Evolutionary conservation across 805 yeast species (phyloP), one percentile per base, ranked within the genome.

Genomic region (Wickerhamiella azymoides): DNA sequence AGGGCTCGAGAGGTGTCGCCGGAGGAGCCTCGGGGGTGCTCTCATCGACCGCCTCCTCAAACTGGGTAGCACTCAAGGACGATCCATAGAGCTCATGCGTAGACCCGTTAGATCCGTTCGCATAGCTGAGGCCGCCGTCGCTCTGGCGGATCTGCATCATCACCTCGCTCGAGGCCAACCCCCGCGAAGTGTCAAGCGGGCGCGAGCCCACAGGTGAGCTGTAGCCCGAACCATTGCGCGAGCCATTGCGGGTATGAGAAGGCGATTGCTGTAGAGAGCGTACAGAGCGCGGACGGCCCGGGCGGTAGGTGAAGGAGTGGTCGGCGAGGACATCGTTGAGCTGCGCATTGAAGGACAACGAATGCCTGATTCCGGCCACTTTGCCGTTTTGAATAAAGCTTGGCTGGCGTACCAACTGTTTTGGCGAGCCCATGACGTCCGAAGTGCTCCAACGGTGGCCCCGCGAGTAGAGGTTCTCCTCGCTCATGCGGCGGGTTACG

Each of bases 231-330:
- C 32, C 18, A 18, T 10, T 41, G 16, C 35, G 35, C 5, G 44
- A 41, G 18, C 18, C 43, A 13, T n/a, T 39, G 39, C 41, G 30
- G 21, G 36, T 37, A 9, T 24, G 4, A 2, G 38, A 17, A 1
- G 48, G 48, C 25, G 48, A 45, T 2, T 19, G 35, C 14, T 38
- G 39, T 1, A 38, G 28, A 10, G 48, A 35, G 17, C 32, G 24
- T 11, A 30, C 25, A 28, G 43, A 40, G 30, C 40, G 44, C 10
- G 25, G 24, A 6, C 48, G 40, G 37, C 46, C 19, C 11, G 32
- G 21, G 6, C 17, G 25, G 10, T n/a, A 17, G 11, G 24, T 32
- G 27, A 35, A 19, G 9, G 19, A 11, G 13, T 36, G 35, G 39
- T 42, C 45, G n/a, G 28, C 32, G 5, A 42, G 32, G 13, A 36